phyloP scores from a whole-genome alignment of 306 rosid genomes.

The Lablab purpureus region DNA sequence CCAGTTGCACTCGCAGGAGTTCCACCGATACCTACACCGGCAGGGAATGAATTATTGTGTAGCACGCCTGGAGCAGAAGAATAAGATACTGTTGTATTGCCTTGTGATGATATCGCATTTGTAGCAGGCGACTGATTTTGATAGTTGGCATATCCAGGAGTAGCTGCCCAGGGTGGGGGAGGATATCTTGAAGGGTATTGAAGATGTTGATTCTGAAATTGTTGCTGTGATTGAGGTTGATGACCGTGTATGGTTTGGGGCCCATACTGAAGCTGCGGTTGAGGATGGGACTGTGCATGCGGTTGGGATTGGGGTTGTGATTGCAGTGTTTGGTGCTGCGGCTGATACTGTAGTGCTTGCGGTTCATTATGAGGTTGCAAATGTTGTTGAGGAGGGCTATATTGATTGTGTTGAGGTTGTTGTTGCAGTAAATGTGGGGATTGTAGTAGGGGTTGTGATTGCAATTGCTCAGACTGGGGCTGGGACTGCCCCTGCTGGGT shows the following conservation, averaged over 20 bases:
- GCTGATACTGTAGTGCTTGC: constrained; percentile 28
- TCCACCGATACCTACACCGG: constrained; percentile 54
- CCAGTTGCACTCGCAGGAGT: constrained; percentile 56
- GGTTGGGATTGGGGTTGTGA: constrained; percentile 1
- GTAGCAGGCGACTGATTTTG: constrained; percentile 55
- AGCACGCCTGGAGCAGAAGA: constrained; percentile 58
- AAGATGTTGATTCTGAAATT: constrained; percentile 50
- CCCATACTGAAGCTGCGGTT: not conserved
- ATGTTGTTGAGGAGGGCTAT: constrained; percentile 50
- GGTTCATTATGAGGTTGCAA: constrained; percentile 4
- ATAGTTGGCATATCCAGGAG: constrained; percentile 66
- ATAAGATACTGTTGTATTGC: constrained; percentile 51
- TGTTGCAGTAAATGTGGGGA: constrained; percentile 37
- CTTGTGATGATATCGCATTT: constrained; percentile 50
- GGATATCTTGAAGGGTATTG: constrained; percentile 69
- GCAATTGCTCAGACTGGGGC: constrained; percentile 17
- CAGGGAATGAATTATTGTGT: constrained; percentile 51
- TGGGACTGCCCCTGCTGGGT: constrained; percentile 27
- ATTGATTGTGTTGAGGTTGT: constrained; percentile 52
- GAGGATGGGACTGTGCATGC: constrained; percentile 1
- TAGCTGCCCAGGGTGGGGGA: constrained; percentile 96
- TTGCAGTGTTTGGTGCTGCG: not conserved
- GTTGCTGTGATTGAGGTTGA: constrained; percentile 36
- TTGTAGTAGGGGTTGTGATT: constrained; percentile 30
- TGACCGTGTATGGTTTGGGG: not conserved